Evolutionary conservation across 768 basidiomycete species (phyloP).

Genomic region (Tephrocybe sp.): DNA sequence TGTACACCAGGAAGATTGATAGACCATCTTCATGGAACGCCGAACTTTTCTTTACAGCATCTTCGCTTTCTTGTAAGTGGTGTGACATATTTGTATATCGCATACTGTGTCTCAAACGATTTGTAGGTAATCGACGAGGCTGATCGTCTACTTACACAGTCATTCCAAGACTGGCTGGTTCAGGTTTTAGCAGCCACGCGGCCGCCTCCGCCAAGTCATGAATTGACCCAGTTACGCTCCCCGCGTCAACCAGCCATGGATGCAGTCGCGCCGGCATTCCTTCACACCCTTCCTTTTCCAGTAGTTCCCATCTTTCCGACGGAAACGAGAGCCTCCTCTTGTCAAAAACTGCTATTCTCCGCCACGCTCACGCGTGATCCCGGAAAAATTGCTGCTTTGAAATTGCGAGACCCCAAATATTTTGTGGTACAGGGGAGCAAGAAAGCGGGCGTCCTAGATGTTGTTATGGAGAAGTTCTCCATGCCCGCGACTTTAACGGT

Average conservation of each 20-base stretch:
- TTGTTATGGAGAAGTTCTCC: slow-evolving; percentile 74
- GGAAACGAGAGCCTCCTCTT: slow-evolving; percentile 62
- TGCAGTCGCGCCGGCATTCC: slow-evolving; percentile 62
- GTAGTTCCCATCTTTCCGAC: slow-evolving; percentile 48
- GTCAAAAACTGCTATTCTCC: slow-evolving; percentile 95
- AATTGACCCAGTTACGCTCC: background rate
- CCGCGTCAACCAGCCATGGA: slow-evolving; percentile 35
- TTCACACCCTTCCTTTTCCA: slow-evolving; percentile 40
- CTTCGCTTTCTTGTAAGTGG: slow-evolving; percentile 84
- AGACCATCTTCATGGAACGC: slow-evolving; percentile 87
- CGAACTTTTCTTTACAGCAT: slow-evolving; percentile 91
- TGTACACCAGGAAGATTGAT: slow-evolving; percentile 96
- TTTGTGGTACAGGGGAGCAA: slow-evolving; percentile 73
- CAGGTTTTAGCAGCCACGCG: slow-evolving; percentile 78
- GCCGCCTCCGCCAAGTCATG: slow-evolving; percentile 23
- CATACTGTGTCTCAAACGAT: background rate
- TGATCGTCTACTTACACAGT: slow-evolving; percentile 91
- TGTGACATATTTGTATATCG: background rate
- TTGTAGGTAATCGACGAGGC: slow-evolving; percentile 94
- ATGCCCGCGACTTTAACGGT: slow-evolving; percentile 81
- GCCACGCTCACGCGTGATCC: slow-evolving; percentile 95
- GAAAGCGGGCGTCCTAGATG: slow-evolving; percentile 42
- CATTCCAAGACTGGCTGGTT: slow-evolving; percentile 94
- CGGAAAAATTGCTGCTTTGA: slow-evolving; percentile 83
- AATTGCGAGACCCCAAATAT: slow-evolving; percentile 80